Evolutionary conservation across 106 monocot species (phyloP).

Genomic region (Triglochin maritima): DNA sequence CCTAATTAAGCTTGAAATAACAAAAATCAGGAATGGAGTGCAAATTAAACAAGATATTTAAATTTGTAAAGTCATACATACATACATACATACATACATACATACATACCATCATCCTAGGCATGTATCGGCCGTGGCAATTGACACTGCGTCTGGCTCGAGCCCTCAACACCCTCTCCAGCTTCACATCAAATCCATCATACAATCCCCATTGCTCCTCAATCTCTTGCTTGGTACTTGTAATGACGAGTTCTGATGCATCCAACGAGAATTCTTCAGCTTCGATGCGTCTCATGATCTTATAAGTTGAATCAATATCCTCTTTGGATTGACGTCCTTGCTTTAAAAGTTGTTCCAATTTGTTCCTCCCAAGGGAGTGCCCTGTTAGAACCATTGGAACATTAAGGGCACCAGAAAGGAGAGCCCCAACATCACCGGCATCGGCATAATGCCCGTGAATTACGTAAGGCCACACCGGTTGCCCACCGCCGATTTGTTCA

Average conservation of each 20-base stretch:
- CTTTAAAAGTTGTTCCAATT: constrained; percentile 81
- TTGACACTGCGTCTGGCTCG: constrained; percentile 44
- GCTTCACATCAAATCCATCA: constrained; percentile 93
- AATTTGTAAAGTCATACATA: neutral
- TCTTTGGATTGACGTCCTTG: constrained; percentile 81
- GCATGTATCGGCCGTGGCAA: constrained; percentile 87
- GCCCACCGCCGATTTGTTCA: constrained; percentile 74
- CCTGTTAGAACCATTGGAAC: constrained; percentile 96
- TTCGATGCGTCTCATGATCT: constrained; percentile 92
- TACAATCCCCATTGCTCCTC: constrained; percentile 98
- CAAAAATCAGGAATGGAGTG: neutral
- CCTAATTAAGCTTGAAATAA: neutral
- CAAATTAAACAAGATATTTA: neutral
- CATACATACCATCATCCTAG: constrained; percentile 83
- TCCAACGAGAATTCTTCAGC: constrained; percentile 86
- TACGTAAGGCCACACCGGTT: constrained; percentile 86
- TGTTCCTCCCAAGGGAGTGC: constrained; percentile 92
- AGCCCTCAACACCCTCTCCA: constrained; percentile 77
- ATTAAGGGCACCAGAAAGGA: constrained; percentile 85
- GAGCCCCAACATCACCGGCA: constrained; percentile 85
- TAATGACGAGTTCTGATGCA: constrained; percentile 83
- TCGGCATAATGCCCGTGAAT: constrained; percentile 95
- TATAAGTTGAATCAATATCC: constrained; percentile 92
- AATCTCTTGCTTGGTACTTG: constrained; percentile 91
- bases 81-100: constrained; percentile 24